phyloP scores from a whole-genome alignment of 345 rosid genomes.

The Rhodamnia argentea region DNA sequence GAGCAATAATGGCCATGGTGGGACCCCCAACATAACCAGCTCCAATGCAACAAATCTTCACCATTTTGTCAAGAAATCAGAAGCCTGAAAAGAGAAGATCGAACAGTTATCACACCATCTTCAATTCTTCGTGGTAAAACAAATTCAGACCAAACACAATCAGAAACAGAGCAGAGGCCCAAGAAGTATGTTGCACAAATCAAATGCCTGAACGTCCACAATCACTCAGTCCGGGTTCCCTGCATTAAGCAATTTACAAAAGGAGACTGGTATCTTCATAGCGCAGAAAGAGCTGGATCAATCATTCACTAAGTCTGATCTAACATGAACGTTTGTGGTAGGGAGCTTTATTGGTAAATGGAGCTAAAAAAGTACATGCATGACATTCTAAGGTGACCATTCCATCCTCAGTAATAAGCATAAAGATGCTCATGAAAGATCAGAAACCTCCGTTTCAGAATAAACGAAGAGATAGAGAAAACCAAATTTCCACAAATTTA shows the following conservation, averaged over 20 bases:
- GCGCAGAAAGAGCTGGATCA: not conserved
- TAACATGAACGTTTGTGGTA: not conserved
- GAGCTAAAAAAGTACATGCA: not conserved
- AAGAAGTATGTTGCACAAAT: not conserved
- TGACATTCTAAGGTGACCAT: not conserved
- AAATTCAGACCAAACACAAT: not conserved
- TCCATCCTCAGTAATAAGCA: not conserved
- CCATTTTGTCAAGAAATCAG: constrained; percentile 20
- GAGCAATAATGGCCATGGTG: constrained; percentile 66
- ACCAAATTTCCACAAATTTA: not conserved
- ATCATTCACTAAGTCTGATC: not conserved
- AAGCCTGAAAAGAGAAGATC: not conserved
- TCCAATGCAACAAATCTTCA: constrained; percentile 71
- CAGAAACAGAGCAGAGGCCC: not conserved
- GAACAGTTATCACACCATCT: not conserved
- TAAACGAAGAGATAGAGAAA: not conserved
- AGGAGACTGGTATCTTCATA: not conserved
- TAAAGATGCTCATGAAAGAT: not conserved
- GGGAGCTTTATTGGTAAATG: not conserved
- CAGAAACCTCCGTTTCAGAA: not conserved
- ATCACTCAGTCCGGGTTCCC: not conserved
- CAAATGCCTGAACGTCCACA: not conserved
- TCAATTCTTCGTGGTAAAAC: not conserved
- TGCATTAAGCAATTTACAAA: not conserved
- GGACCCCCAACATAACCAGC: constrained; percentile 76